A percentile compares a stretch with the other conserved stretches of the same genome.
These are phyloP conservation scores for Thalassia testudinum DNA, from an alignment of 116 monocot species.

Conservation along the genomic window DNA sequence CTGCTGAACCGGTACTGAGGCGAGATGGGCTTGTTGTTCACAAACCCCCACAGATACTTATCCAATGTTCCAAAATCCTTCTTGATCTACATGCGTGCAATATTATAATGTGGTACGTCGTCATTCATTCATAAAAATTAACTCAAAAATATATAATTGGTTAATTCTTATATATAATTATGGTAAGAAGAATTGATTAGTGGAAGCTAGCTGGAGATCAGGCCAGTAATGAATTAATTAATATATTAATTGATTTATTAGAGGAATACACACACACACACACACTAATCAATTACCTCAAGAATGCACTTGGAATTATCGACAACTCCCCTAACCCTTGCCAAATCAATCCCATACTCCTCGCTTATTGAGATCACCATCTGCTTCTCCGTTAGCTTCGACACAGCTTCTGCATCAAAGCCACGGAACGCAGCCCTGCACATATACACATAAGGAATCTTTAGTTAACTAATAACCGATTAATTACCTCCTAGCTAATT, in stretches of 20 bases:
- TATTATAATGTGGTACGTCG: too few relatives aligned
- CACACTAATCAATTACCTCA: constrained; percentile 38
- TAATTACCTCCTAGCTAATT: too few relatives aligned
- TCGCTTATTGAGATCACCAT: constrained; percentile 36
- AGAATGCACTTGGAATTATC: constrained; percentile 69
- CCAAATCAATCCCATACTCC: constrained; percentile 45
- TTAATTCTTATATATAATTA: too few relatives aligned
- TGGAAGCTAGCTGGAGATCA: too few relatives aligned
- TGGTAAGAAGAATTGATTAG: too few relatives aligned
- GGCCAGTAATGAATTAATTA: too few relatives aligned
- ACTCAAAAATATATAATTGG: too few relatives aligned
- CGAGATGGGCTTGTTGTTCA: constrained; percentile 60
- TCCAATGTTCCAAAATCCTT: constrained; percentile 50
- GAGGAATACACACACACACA: too few relatives aligned
- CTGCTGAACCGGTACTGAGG: constrained; percentile 45
- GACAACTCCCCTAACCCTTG: constrained; percentile 45
- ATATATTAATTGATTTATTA: too few relatives aligned
- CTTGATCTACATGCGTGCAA: constrained; percentile 28
- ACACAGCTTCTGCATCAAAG: constrained; percentile 57
- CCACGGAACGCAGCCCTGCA: constrained; percentile 69
- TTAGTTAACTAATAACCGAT: too few relatives aligned
- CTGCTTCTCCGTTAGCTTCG: constrained; percentile 56
- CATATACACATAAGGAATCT: too few relatives aligned
- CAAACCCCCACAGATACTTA: constrained; percentile 77
- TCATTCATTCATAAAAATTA: too few relatives aligned